A percentile compares a stretch with the other conserved stretches of the same genome.
These are phyloP conservation scores for Podospora australis DNA, from an alignment of 495 filamentous ascomycete species.

Conservation along the genomic window DNA sequence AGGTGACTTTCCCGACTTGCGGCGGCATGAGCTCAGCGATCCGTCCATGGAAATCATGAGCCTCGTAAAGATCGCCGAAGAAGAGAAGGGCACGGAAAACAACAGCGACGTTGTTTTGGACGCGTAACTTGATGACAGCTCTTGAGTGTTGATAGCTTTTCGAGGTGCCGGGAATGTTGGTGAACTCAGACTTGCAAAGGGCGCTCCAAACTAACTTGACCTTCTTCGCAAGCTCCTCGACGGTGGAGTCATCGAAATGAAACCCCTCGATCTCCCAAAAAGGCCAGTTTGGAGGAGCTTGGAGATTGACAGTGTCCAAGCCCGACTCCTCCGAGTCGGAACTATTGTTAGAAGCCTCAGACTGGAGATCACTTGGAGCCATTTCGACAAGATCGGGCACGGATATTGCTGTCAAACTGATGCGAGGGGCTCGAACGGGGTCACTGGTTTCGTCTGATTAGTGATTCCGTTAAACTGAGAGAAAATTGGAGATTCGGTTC, in stretches of 20 bases:
- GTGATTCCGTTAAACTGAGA: no score
- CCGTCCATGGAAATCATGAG: no score
- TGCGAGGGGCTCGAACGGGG: no score
- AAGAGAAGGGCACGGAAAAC: slow-evolving; percentile 4
- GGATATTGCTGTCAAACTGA: no score
- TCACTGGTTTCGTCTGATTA: no score
- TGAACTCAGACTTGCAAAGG: background rate
- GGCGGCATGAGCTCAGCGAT: no score
- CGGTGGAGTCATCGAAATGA: background rate
- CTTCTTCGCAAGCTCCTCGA: background rate
- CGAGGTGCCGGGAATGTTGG: background rate
- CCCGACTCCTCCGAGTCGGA: no score
- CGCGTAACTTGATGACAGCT: background rate
- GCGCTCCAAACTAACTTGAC: background rate
- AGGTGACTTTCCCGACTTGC: background rate
- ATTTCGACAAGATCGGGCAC: no score
- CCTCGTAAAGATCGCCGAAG: background rate
- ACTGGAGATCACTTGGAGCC: no score
- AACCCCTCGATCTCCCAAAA: background rate
- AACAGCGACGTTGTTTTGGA: slow-evolving; percentile 6
- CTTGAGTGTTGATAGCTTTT: background rate
- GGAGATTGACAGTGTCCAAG: no score
- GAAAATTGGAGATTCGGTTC: no score
- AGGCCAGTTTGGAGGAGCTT: background rate
- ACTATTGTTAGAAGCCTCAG: no score